These are phyloP conservation scores for Neurospora sp. DNA, from an alignment of 495 filamentous ascomycete species.

Conservation along the genomic window DNA sequence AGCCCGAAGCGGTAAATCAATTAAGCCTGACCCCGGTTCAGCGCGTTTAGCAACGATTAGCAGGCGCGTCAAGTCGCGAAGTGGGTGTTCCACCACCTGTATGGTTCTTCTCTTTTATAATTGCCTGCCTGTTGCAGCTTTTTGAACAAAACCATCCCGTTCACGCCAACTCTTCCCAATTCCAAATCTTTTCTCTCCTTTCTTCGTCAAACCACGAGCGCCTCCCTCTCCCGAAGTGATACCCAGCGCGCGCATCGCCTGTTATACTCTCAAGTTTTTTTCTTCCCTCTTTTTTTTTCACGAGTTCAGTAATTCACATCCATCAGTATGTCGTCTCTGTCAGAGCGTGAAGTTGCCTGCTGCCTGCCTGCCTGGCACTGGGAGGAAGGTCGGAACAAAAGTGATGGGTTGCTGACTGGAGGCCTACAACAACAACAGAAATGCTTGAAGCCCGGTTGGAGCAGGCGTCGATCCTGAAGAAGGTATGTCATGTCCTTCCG, in stretches of 20 bases:
- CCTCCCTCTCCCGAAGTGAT: neutral
- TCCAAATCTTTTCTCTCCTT: neutral
- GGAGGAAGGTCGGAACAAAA: neutral
- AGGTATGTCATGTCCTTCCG: constrained; percentile 44
- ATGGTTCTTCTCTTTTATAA: neutral
- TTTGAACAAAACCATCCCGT: neutral
- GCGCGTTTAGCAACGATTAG: neutral
- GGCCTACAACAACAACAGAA: constrained; percentile 11
- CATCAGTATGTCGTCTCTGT: neutral
- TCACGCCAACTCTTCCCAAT: neutral
- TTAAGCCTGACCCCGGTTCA: neutral
- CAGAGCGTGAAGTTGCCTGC: neutral
- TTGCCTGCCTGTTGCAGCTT: neutral
- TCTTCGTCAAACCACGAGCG: neutral
- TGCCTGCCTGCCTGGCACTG: neutral
- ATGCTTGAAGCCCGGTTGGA: constrained; percentile 96
- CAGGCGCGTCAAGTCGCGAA: neutral
- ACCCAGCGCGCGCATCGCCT: neutral
- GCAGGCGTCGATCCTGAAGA: constrained; percentile 90
- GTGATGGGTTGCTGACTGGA: neutral
- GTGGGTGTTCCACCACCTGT: neutral
- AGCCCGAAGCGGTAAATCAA: neutral
- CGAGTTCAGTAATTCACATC: neutral
- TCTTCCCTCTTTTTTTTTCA: neutral
- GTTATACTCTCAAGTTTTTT: neutral